A percentile compares a stretch with the other conserved stretches of the same genome.
Evolutionary conservation across 768 basidiomycete species (phyloP).

Genomic region (Cytidiella melzeri): DNA sequence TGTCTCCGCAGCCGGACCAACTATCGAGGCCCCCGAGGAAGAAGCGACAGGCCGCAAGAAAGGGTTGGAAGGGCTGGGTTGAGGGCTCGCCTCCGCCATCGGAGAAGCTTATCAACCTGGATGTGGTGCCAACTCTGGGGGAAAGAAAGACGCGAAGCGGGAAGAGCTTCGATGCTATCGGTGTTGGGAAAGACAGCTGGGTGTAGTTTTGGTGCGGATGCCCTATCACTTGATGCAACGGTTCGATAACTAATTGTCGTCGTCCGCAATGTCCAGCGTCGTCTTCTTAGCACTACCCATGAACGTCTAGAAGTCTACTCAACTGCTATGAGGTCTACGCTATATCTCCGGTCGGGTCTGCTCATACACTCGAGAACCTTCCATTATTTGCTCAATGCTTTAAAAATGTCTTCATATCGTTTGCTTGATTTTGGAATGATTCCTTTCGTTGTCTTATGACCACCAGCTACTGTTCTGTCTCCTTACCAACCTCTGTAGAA

Average conservation of each 20-base stretch:
- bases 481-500: neutral
- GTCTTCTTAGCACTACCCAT: neutral
- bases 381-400: neutral
- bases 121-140: constrained; percentile 60
- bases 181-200: constrained; percentile 74
- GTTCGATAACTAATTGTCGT: constrained; percentile 33
- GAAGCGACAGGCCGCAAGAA: constrained; percentile 58
- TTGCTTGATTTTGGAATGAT: constrained; percentile 1
- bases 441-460: neutral
- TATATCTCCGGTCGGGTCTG: neutral
- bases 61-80: constrained; percentile 91
- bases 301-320: neutral
- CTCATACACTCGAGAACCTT: neutral
- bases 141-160: constrained; percentile 80
- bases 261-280: neutral
- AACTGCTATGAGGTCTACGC: neutral
- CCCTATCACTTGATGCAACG: constrained; percentile 32
- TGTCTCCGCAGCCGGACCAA: constrained; percentile 19
- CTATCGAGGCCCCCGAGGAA: constrained; percentile 34
- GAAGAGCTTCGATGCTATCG: constrained; percentile 78
- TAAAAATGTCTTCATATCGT: constrained; percentile 2
- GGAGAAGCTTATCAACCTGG: constrained; percentile 76
- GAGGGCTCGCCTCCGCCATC: constrained; percentile 80
- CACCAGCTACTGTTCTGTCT: too few relatives aligned
- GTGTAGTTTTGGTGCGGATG: constrained; percentile 38